Conservation (phyloP, 805 yeast species). For the Monosporozyma aerobia region DNA sequence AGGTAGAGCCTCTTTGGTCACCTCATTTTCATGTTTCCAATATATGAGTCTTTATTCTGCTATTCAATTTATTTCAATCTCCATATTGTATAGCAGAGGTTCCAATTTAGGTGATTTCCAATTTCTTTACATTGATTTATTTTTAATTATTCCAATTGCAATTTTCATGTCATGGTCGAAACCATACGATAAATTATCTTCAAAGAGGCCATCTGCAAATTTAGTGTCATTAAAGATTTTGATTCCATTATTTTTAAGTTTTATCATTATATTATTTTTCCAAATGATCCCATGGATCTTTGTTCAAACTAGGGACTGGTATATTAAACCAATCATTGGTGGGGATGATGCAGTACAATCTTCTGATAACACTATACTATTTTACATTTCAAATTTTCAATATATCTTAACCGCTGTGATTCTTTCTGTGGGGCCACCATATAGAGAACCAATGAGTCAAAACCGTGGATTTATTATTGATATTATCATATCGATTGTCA, state of each 20-base stretch:
- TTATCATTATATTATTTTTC: conserved; percentile 49
- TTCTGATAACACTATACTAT: conserved; percentile 82
- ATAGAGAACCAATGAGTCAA: conserved; percentile 61
- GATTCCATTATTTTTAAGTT: conserved; percentile 73
- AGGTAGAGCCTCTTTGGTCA: conserved; percentile 90
- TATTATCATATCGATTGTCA: conserved; percentile 38
- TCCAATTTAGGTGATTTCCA: conserved; percentile 95
- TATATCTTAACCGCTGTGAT: conserved; percentile 76
- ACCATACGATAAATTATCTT: conserved; percentile 50
- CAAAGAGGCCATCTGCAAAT: conserved; percentile 88
- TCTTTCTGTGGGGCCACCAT: conserved; percentile 90
- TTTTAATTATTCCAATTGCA: conserved; percentile 87
- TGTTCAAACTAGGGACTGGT: conserved; percentile 61
- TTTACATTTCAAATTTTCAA: conserved; percentile 76
- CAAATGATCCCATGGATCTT: conserved; percentile 61
- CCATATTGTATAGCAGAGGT: conserved; percentile 78
- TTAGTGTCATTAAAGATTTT: conserved; percentile 82
- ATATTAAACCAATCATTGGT: conserved; percentile 69
- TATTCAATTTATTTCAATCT: conserved; percentile 84
- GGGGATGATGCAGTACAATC: conserved; percentile 74
- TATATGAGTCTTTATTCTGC: conserved; percentile 97
- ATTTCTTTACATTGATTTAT: conserved; percentile 85
- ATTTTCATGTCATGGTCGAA: conserved; percentile 96
- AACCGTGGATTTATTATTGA: conserved; percentile 67
- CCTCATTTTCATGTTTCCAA: conserved; percentile 94